phyloP scores from a whole-genome alignment of 2,329 filamentous ascomycete genomes.

The Ploettnerulaceae sp. region DNA sequence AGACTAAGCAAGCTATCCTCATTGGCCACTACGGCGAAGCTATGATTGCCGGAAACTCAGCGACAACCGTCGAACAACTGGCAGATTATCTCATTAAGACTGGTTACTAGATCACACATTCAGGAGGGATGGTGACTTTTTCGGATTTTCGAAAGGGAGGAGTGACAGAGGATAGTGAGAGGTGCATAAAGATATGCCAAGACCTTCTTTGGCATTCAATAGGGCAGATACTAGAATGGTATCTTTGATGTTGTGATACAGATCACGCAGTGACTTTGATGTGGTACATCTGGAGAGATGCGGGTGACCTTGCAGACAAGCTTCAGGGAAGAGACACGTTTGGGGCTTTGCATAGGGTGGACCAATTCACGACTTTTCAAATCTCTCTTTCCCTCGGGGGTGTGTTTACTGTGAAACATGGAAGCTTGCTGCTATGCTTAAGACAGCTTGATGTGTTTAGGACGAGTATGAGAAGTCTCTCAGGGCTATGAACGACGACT shows the following conservation, averaged over 20 bases:
- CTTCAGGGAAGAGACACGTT: slow-evolving; percentile 3
- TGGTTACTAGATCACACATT: slow-evolving; percentile 56
- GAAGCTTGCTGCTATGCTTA: no score
- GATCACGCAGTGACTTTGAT: slow-evolving; percentile 3
- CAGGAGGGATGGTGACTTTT: slow-evolving; percentile 4
- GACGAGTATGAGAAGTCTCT: no score
- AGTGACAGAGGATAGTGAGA: slow-evolving; percentile 9
- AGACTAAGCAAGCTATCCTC: slow-evolving; percentile 85
- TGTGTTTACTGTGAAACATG: not conserved
- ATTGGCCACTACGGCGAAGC: slow-evolving; percentile 79
- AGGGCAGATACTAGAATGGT: slow-evolving; percentile 30
- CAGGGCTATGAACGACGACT: no score
- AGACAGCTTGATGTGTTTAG: no score
- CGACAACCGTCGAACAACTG: slow-evolving; percentile 74
- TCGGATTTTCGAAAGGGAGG: slow-evolving; percentile 1
- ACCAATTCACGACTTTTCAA: slow-evolving; percentile 24
- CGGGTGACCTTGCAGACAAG: slow-evolving; percentile 24
- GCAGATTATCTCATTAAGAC: slow-evolving; percentile 76
- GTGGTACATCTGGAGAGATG: slow-evolving; percentile 16
- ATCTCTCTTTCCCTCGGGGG: not conserved
- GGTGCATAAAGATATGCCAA: slow-evolving; percentile 19
- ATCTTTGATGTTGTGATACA: slow-evolving; percentile 19
- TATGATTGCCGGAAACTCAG: slow-evolving; percentile 68
- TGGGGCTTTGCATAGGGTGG: slow-evolving; percentile 28
- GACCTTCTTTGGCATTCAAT: slow-evolving; percentile 21